phyloP scores from a whole-genome alignment of 108 stramenopile species.

The Hondaea fermentalgiana region DNA sequence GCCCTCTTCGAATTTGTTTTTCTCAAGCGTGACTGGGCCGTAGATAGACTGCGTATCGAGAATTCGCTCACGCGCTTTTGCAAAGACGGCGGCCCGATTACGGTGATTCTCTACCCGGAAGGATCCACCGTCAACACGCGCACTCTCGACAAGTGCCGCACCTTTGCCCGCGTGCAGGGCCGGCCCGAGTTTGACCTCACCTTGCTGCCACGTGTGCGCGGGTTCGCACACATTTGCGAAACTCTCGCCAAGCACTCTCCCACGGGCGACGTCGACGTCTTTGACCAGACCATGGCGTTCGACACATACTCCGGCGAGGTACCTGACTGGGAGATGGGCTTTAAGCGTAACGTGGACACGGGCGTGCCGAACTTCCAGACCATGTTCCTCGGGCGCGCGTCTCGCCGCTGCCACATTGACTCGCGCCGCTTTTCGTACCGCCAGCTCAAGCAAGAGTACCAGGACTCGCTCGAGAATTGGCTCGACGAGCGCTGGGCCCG shows the following conservation, averaged over 20 bases:
- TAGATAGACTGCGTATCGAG: constrained; percentile 27
- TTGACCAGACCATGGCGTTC: constrained; percentile 41
- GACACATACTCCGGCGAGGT: constrained; percentile 36
- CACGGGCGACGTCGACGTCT: constrained; percentile 12
- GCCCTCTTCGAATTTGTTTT: constrained; percentile 37
- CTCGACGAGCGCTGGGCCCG: constrained; percentile 28
- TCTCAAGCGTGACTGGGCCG: constrained; percentile 34
- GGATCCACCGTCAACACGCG: constrained; percentile 38
- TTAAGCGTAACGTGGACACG: constrained; percentile 27
- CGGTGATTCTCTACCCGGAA: constrained; percentile 40
- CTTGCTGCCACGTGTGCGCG: constrained; percentile 35
- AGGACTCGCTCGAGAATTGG: background rate
- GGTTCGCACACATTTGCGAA: constrained; percentile 33
- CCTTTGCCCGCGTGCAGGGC: constrained; percentile 27
- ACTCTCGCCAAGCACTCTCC: background rate
- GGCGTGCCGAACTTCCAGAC: constrained; percentile 24
- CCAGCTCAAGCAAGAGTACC: background rate
- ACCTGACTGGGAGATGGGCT: constrained; percentile 37
- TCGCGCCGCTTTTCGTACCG: constrained; percentile 34
- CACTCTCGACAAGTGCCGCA: constrained; percentile 31
- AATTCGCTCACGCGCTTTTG: constrained; percentile 25
- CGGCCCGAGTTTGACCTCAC: constrained; percentile 32
- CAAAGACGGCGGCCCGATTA: constrained; percentile 26
- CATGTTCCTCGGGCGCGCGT: constrained; percentile 19
- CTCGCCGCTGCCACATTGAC: constrained; percentile 30